A percentile compares a stretch with the other conserved stretches of the same genome.
Conservation (phyloP, 1,284 basidiomycete genomes). For the Ganoderma multipileum region DNA sequence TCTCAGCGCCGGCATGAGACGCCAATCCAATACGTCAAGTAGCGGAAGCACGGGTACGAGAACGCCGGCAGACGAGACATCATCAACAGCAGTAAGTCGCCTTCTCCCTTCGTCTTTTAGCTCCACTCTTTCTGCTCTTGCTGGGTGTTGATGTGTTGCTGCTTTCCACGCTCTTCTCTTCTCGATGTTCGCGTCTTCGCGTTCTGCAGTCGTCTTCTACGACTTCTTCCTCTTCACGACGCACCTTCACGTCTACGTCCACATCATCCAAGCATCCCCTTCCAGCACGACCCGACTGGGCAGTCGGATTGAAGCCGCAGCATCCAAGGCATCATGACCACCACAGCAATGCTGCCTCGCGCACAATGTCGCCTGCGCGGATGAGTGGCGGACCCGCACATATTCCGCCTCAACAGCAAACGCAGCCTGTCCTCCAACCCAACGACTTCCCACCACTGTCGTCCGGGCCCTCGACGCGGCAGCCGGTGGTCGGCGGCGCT, state of each 20-base stretch:
- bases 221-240: slow-evolving; percentile 78
- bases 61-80: slow-evolving; percentile 75
- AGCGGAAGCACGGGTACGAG: slow-evolving; percentile 60
- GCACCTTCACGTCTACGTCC: slow-evolving; percentile 71
- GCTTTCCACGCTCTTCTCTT: slow-evolving; percentile 22
- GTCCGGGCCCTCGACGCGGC: slow-evolving; percentile 53
- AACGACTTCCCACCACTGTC: slow-evolving; percentile 78
- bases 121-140: slow-evolving; percentile 17
- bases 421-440: slow-evolving; percentile 57
- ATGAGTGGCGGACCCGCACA: slow-evolving; percentile 38
- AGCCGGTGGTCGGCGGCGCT: slow-evolving; percentile 60
- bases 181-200: slow-evolving; percentile 15
- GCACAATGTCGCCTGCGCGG: slow-evolving; percentile 51
- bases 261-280: slow-evolving; percentile 79
- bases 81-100: slow-evolving; percentile 72
- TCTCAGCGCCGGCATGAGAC: slow-evolving; percentile 56
- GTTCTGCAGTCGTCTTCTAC: slow-evolving; percentile 66
- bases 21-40: slow-evolving; percentile 53
- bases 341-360: slow-evolving; percentile 42
- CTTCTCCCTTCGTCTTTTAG: slow-evolving; percentile 22
- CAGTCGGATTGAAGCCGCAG: slow-evolving; percentile 78
- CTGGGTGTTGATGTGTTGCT: slow-evolving; percentile 27
- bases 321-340: slow-evolving; percentile 52
- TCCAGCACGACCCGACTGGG: slow-evolving; percentile 84
- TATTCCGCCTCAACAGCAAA: slow-evolving; percentile 34